Base-by-base conservation (phyloP, 768 basidiomycete species). In the Tricholoma terreum region DNA sequence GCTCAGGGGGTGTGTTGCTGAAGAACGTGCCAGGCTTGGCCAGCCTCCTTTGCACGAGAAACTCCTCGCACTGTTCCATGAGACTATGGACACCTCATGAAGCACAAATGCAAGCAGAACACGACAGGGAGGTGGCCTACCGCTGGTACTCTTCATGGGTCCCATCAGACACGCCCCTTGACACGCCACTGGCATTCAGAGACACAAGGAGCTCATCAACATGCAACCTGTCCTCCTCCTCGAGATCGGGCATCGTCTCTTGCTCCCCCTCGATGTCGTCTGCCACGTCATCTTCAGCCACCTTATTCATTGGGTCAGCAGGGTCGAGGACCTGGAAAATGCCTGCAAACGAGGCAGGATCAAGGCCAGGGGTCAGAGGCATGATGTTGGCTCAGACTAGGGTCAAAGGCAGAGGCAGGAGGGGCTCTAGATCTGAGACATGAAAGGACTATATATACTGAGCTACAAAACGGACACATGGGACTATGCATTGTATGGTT, bases 401-500 rank as follows among this genome's bases (percentile, higher is more conserved):
- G 10, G 35, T 36, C 10, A 12, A 36, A 36, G 35, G 14, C 10
- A 12, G 10, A 36, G 35, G 69, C 70, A 46, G 77, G 66, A 57
- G n/a, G n/a, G n/a, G n/a, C n/a, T n/a, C n/a, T n/a, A n/a, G n/a
- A n/a, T n/a, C n/a, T n/a, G n/a, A n/a, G n/a, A n/a, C n/a, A n/a
- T n/a, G n/a, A n/a, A n/a, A n/a, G n/a, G n/a, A n/a, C n/a, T n/a
- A n/a, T n/a, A n/a, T n/a, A n/a, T n/a, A n/a, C n/a, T n/a, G n/a
- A n/a, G n/a, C n/a, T n/a, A n/a, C n/a, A n/a, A n/a, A n/a, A n/a
- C n/a, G n/a, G n/a, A n/a, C n/a, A n/a, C n/a, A n/a, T n/a, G n/a
- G n/a, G n/a, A n/a, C n/a, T n/a, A n/a, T n/a, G n/a, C n/a, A n/a
- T n/a, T n/a, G n/a, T n/a, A n/a, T n/a, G n/a, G n/a, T n/a, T n/a